Evolutionary conservation across 768 basidiomycete species (phyloP), one percentile per base, ranked within the genome.

Genomic region (Paxillus rubicundulus): DNA sequence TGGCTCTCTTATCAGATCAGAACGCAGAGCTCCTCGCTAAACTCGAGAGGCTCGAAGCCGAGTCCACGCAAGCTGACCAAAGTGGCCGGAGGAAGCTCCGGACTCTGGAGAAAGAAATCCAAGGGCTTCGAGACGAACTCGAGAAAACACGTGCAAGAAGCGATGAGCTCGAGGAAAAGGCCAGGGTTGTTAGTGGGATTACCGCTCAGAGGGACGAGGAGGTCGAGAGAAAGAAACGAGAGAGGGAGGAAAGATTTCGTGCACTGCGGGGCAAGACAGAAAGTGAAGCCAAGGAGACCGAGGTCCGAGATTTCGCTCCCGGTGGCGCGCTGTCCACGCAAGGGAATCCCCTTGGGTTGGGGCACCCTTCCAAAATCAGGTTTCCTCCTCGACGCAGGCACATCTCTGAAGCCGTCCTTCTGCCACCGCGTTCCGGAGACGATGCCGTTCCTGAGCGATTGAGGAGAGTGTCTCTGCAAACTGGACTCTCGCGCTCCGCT

Each of bases 51-150:
- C 77, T 94, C 9, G 87, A 93, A 64, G 67, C 77, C 1, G 90
- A 92, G 54, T 82, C 89, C 14, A 68, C 67, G 10, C 78, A 79
- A 40, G 76, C 85, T 2, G 89, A 93, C 58, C 78, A 79, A 34
- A 74, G 77, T 1, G 89, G 91, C 12, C 78, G 85, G 53, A 79
- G 82, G 32, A 84, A 82, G 58, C 74, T 95, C 17, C 82, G 84
- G 40, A 77, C 77, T 62, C 68, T 95, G 47, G 90, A 93, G 70
- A 84, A 82, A 65, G 92, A 95, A 74, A 87, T 95, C n/a, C 72
- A 77, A 49, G 74, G 74, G 5, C 75, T 95, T 28, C 77, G 83
- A 42, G 84, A 85, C 32, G 89, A 91, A 59, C 76, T 94, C 28
- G 90, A 93, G 61, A 77, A 78, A 61, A 85, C 85, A n/a, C 84